Conservation (phyloP, 2,329 filamentous ascomycete species). For the Diaporthe aspalathi region DNA sequence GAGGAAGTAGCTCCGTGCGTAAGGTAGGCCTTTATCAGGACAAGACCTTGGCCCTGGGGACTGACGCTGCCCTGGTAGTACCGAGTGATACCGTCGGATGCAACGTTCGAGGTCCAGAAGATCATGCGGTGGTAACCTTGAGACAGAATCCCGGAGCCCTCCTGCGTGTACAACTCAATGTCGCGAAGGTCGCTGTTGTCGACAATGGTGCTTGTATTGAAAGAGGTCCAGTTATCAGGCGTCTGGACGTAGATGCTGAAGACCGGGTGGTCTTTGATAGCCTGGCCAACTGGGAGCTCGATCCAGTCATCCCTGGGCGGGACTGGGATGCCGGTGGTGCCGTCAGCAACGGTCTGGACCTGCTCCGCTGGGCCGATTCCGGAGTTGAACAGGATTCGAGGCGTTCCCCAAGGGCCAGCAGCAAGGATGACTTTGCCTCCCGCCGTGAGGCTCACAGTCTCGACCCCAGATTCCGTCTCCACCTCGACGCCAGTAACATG, state of each 20-base stretch:
- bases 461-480: conserved; percentile 4
- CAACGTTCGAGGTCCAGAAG: conserved; percentile 58
- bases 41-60: conserved; percentile 50
- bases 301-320: conserved; percentile 42
- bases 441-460: conserved; percentile 31
- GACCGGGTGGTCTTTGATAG: conserved; percentile 40
- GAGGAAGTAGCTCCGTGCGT: conserved; percentile 62
- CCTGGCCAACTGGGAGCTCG: conserved; percentile 41
- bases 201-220: conserved; percentile 16
- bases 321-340: conserved; percentile 30
- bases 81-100: conserved; percentile 42
- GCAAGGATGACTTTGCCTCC: conserved; percentile 42
- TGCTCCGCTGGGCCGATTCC: conserved; percentile 33
- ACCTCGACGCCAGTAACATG: neutral
- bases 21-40: conserved; percentile 61
- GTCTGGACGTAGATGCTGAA: conserved; percentile 41
- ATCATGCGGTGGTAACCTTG: conserved; percentile 59
- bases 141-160: conserved; percentile 53
- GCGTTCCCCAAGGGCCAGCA: conserved; percentile 40
- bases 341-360: conserved; percentile 36
- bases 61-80: conserved; percentile 53
- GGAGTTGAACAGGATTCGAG: conserved; percentile 37
- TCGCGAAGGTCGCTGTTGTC: conserved; percentile 22
- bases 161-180: conserved; percentile 48
- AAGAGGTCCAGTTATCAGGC: conserved; percentile 11